Conservation (phyloP, 768 basidiomycete genomes). For the Neoboletus subvelutipes region DNA sequence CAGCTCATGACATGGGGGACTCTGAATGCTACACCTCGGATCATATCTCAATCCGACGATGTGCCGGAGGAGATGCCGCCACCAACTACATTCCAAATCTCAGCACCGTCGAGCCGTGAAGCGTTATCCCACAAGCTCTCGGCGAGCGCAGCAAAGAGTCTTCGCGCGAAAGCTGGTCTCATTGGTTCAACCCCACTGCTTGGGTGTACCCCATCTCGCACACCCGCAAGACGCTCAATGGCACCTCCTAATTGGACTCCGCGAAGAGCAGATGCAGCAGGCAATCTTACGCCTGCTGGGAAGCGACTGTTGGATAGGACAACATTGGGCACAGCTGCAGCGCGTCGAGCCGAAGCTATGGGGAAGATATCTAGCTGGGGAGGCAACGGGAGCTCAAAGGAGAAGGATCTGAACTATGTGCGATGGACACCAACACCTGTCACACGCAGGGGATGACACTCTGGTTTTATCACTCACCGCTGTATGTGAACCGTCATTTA, state of each 20-base stretch:
- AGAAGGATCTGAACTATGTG: conserved; percentile 61
- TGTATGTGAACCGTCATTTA: conserved; percentile 1
- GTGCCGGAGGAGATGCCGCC: conserved; percentile 41
- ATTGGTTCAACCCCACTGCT: conserved; percentile 35
- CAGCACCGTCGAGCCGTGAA: conserved; percentile 78
- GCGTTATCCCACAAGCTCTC: conserved; percentile 79
- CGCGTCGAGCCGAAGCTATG: conserved; percentile 69
- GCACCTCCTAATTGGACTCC: conserved; percentile 81
- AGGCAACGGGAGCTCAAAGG: conserved; percentile 41
- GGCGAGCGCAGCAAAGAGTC: conserved; percentile 73
- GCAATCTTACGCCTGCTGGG: conserved; percentile 85
- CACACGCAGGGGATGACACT: conserved; percentile 33
- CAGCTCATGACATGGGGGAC: conserved; percentile 99
- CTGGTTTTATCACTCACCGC: conserved; percentile 6
- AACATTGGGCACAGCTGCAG: conserved; percentile 60
- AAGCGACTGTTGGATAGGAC: conserved; percentile 71
- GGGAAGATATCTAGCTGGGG: conserved; percentile 59
- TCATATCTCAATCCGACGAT: conserved; percentile 67
- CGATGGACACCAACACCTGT: conserved; percentile 81
- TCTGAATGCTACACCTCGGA: conserved; percentile 85
- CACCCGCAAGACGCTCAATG: conserved; percentile 52
- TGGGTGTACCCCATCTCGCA: conserved; percentile 36
- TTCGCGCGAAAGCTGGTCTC: conserved; percentile 73
- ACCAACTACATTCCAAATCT: conserved; percentile 71
- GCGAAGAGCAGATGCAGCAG: conserved; percentile 65